These are phyloP conservation scores for Tetrahymena borealis DNA, from an alignment of 73 alveolate genomes.

Conservation along the genomic window DNA sequence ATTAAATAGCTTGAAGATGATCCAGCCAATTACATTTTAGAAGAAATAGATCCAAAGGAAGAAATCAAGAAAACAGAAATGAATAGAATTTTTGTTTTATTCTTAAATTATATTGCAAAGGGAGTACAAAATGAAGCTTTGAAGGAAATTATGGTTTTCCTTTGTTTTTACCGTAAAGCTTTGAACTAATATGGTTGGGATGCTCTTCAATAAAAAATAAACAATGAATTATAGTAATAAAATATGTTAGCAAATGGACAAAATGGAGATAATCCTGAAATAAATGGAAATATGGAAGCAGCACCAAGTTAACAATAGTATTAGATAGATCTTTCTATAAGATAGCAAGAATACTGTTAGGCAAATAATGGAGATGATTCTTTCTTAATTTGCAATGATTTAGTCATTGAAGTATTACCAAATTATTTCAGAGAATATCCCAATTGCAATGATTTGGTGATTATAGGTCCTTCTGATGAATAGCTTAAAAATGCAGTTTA, in stretches of 20 bases:
- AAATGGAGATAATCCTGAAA: not conserved
- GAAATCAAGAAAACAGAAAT: slow-evolving; percentile 30
- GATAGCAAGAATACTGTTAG: slow-evolving; percentile 12
- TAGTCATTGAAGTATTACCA: slow-evolving; percentile 25
- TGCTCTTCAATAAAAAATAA: not conserved
- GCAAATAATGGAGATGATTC: slow-evolving; percentile 39
- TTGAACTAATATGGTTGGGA: not conserved
- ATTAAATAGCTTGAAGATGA: slow-evolving; percentile 23
- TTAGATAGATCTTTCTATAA: not conserved
- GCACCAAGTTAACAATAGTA: slow-evolving; percentile 2
- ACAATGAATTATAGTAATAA: not conserved
- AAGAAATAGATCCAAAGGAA: slow-evolving; percentile 31
- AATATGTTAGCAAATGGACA: not conserved
- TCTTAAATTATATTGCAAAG: slow-evolving; percentile 13
- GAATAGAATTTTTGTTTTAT: slow-evolving; percentile 31
- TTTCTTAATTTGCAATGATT: slow-evolving; percentile 30
- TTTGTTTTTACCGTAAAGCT: not conserved
- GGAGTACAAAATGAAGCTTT: slow-evolving; percentile 20
- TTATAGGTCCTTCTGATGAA: slow-evolving; percentile 35
- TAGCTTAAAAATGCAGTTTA: slow-evolving; percentile 42
- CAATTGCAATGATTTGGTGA: not conserved
- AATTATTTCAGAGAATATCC: slow-evolving; percentile 4
- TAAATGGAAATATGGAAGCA: not conserved
- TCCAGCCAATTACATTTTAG: slow-evolving; percentile 6
- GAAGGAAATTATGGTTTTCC: slow-evolving; percentile 11